Percentiles rank a stretch among this genome's conserved stretches.
phyloP scores from a whole-genome alignment of 148 eudicot species.

The Amaranthus palmeri region DNA sequence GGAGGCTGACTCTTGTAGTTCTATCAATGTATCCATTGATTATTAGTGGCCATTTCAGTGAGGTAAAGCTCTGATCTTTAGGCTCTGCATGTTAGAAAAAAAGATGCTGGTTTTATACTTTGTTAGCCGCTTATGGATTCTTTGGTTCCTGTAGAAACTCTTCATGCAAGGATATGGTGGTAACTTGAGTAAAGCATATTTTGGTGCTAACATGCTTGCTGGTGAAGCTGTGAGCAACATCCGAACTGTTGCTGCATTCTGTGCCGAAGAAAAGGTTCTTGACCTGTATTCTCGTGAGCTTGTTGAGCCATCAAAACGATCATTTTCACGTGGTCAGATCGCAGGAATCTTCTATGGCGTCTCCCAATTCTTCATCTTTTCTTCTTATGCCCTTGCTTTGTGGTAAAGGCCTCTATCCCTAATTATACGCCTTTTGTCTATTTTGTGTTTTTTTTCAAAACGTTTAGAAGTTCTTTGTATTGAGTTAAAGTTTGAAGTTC shows the following conservation, averaged over 20 bases:
- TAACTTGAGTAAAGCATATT: constrained; percentile 91
- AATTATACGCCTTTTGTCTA: not conserved
- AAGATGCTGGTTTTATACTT: not conserved
- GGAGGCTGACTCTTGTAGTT: constrained; percentile 87
- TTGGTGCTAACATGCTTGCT: constrained; percentile 93
- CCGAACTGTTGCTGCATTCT: constrained; percentile 90
- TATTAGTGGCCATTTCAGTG: constrained; percentile 91
- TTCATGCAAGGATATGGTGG: constrained; percentile 98
- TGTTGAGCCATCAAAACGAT: constrained; percentile 68
- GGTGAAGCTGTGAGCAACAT: constrained; percentile 96
- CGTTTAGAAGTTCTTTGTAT: too few species aligned
- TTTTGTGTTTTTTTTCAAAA: not conserved
- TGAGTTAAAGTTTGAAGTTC: too few species aligned
- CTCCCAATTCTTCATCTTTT: constrained; percentile 93
- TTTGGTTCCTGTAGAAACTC: constrained; percentile 60
- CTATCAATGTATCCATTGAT: constrained; percentile 82
- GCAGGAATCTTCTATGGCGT: constrained; percentile 91
- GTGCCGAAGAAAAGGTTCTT: constrained; percentile 76
- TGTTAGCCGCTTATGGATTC: not conserved
- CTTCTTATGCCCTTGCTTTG: constrained; percentile 89
- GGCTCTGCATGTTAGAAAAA: not conserved
- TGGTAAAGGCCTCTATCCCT: constrained; percentile 44
- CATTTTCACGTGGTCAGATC: constrained; percentile 86
- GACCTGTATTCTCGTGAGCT: constrained; percentile 78
- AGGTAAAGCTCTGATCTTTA: constrained; percentile 43